Percentiles rank a stretch among this genome's conserved stretches.
Evolutionary conservation across 306 rosid genomes (phyloP).

Genomic region (Dalbergia cochinchinensis): DNA sequence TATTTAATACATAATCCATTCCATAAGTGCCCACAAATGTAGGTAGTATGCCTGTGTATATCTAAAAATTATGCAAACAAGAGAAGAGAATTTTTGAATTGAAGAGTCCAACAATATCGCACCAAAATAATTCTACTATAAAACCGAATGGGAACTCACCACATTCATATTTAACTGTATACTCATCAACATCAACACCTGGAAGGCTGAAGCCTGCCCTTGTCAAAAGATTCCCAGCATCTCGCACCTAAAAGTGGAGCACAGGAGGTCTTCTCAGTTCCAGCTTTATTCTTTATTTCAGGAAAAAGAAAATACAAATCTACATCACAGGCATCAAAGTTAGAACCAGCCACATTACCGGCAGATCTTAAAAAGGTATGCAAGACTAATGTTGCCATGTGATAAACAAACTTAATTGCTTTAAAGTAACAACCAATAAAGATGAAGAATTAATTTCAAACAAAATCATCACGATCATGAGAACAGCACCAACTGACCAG

Average conservation of each 20-base stretch:
- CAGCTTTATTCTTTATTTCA: conserved; percentile 26
- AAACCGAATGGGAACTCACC: conserved; percentile 56
- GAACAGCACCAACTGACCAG: conserved; percentile 14
- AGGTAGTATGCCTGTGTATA: no score
- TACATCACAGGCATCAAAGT: conserved; percentile 20
- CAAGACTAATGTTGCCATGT: conserved; percentile 3
- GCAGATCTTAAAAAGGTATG: conserved; percentile 31
- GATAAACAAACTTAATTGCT: conserved; percentile 30
- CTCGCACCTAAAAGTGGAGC: conserved; percentile 73
- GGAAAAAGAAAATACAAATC: conserved; percentile 6
- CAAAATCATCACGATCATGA: conserved; percentile 23
- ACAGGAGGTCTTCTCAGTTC: conserved; percentile 34
- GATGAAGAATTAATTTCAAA: conserved; percentile 18
- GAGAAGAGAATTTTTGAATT: no score
- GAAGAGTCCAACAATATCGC: no score
- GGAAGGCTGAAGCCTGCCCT: conserved; percentile 95
- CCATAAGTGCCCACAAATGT: no score
- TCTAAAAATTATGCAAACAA: no score
- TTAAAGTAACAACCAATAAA: conserved; percentile 22
- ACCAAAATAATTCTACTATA: conserved; percentile 25
- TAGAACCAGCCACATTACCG: conserved; percentile 34
- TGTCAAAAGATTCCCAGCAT: conserved; percentile 97
- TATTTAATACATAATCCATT: no score
- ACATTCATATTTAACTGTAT: conserved; percentile 79
- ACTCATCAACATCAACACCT: conserved; percentile 95